Conservation (phyloP, 352 stramenopile genomes). For the Globisporangium splendens region DNA sequence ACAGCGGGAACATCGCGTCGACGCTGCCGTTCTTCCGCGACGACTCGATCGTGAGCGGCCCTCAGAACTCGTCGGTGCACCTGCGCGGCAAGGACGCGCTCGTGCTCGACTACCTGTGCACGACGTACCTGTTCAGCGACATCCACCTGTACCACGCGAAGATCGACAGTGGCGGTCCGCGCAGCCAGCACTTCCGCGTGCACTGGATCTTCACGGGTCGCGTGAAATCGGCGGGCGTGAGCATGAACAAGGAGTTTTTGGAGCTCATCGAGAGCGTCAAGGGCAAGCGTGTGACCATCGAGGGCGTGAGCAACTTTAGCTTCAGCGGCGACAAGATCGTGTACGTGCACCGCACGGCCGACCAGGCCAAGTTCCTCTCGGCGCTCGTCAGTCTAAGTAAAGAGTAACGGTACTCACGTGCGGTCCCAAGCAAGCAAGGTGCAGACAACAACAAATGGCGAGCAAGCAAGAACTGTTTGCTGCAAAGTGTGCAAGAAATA, state of each 20-base stretch:
- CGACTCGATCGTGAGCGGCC: constrained; percentile 83
- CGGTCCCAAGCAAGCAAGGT: not conserved
- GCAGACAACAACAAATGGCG: not conserved
- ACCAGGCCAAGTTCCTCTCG: constrained; percentile 86
- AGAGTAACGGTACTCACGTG: constrained; percentile 26
- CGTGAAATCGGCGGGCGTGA: constrained; percentile 72
- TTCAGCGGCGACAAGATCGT: constrained; percentile 88
- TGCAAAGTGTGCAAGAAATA: not conserved
- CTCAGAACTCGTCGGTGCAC: constrained; percentile 84
- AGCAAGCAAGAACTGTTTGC: not conserved
- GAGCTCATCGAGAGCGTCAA: constrained; percentile 84
- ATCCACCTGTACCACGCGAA: constrained; percentile 76
- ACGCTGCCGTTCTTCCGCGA: constrained; percentile 83
- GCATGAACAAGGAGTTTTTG: constrained; percentile 87
- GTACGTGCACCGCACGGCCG: constrained; percentile 84
- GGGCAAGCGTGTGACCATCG: constrained; percentile 72
- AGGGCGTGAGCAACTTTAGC: constrained; percentile 86
- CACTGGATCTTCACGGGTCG: constrained; percentile 79
- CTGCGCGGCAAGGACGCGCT: constrained; percentile 77
- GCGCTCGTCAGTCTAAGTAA: constrained; percentile 76
- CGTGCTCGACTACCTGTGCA: constrained; percentile 85
- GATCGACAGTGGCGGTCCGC: constrained; percentile 75
- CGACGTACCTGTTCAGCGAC: constrained; percentile 77
- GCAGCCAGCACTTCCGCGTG: constrained; percentile 84
- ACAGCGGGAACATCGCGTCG: constrained; percentile 70